Evolutionary conservation across 1,284 basidiomycete species (phyloP).

Genomic region (Tremellales sp.): DNA sequence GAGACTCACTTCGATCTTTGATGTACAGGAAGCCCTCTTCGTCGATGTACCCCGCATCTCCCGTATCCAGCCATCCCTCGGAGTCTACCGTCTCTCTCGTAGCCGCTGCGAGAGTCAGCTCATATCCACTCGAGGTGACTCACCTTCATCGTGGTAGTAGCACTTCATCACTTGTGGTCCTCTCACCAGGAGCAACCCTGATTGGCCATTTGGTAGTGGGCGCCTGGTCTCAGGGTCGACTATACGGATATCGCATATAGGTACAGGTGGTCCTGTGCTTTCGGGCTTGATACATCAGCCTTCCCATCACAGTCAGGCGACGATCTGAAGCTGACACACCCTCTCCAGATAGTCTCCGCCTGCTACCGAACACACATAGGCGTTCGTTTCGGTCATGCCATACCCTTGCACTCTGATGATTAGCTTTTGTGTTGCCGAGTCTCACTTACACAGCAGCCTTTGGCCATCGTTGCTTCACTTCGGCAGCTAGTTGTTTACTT

Average conservation of each 20-base stretch:
- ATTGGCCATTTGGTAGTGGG: slow-evolving; percentile 16
- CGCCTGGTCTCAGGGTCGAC: slow-evolving; percentile 27
- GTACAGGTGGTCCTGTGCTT: slow-evolving; percentile 35
- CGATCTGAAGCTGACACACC: too few relatives aligned
- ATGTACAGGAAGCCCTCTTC: slow-evolving; percentile 37
- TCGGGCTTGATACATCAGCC: slow-evolving; percentile 25
- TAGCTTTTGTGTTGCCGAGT: background rate
- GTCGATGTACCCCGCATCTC: slow-evolving; percentile 39
- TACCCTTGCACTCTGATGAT: slow-evolving; percentile 36
- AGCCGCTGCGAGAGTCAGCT: slow-evolving; percentile 16
- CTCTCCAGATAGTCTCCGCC: slow-evolving; percentile 35
- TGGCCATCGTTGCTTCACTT: slow-evolving; percentile 32
- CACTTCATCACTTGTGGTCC: slow-evolving; percentile 43
- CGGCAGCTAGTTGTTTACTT: slow-evolving; percentile 29
- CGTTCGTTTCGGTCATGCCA: slow-evolving; percentile 44
- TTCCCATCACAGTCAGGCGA: too few relatives aligned
- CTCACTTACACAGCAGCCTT: slow-evolving; percentile 25
- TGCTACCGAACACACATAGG: slow-evolving; percentile 31
- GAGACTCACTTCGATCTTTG: slow-evolving; percentile 33
- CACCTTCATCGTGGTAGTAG: slow-evolving; percentile 37
- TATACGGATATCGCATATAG: slow-evolving; percentile 33
- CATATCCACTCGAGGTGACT: slow-evolving; percentile 5
- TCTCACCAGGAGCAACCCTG: slow-evolving; percentile 31
- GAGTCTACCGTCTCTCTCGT: slow-evolving; percentile 27
- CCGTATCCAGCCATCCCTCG: slow-evolving; percentile 45